A percentile compares a stretch with the other conserved stretches of the same genome.
Evolutionary conservation across 371 early-diverging fungal species (phyloP).

Genomic region (Capillidium heterosporum): DNA sequence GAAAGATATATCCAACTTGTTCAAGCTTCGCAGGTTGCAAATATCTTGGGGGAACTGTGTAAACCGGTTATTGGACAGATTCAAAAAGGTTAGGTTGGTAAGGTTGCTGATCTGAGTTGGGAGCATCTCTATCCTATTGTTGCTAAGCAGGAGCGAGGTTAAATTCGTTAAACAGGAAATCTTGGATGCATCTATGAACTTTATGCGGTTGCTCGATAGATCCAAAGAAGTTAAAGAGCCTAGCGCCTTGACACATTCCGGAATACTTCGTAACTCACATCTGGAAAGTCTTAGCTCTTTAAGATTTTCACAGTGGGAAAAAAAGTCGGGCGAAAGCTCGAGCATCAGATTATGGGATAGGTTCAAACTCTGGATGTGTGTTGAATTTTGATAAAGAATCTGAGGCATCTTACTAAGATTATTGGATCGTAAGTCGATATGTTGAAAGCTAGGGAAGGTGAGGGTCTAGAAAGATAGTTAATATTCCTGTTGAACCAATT

Average conservation of each 20-base stretch:
- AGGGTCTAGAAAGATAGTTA: slow-evolving; percentile 10
- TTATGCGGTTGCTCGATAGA: slow-evolving; percentile 55
- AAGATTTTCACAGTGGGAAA: slow-evolving; percentile 40
- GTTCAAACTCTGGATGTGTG: slow-evolving; percentile 31
- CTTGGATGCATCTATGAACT: slow-evolving; percentile 28
- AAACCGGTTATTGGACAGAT: slow-evolving; percentile 67
- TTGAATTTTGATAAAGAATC: not conserved
- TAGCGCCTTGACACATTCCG: slow-evolving; percentile 32
- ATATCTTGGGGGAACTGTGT: slow-evolving; percentile 38
- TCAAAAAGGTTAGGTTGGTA: slow-evolving; percentile 32
- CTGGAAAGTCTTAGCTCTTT: slow-evolving; percentile 45
- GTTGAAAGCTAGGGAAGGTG: slow-evolving; percentile 8
- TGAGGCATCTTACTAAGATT: slow-evolving; percentile 47
- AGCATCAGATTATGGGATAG: slow-evolving; percentile 50
- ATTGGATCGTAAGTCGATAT: slow-evolving; percentile 36
- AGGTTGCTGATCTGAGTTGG: slow-evolving; percentile 36
- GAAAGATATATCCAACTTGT: slow-evolving; percentile 61
- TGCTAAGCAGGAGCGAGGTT: slow-evolving; percentile 35
- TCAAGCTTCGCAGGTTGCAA: slow-evolving; percentile 34
- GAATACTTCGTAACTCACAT: slow-evolving; percentile 40
- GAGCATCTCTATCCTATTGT: slow-evolving; percentile 45
- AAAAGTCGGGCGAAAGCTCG: slow-evolving; percentile 51
- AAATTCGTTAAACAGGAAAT: slow-evolving; percentile 35
- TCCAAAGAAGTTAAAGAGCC: slow-evolving; percentile 40
- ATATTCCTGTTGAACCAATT: not conserved